Evolutionary conservation across 768 basidiomycete genomes (phyloP), one percentile per base, ranked within the genome.

Genomic region (Tricholomella constricta): DNA sequence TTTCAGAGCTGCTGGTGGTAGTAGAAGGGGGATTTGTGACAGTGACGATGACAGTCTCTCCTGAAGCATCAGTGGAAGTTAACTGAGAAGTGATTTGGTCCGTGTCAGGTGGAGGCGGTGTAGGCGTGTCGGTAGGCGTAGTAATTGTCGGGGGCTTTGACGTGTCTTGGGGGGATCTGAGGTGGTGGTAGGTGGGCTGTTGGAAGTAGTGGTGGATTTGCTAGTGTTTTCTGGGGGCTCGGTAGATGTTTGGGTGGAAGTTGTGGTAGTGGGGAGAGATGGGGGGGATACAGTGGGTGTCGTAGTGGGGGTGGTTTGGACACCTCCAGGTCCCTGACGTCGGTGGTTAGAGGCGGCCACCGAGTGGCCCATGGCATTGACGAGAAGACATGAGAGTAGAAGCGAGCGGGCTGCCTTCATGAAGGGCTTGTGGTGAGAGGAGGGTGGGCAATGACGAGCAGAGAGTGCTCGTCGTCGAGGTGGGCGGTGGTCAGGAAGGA

Each of bases 11-110:
- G 23, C 45, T 53, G 10, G 65, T 51, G 7, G 74, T 29, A 3
- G 68, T 22, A 6, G 72, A 14, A 8, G 72, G 56, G 1, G 75
- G 26, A 25, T 46, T 50, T 22, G 65, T 63, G 19, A 56, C 14
- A 6, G 65, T 65, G 32, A 65, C 42, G 8, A 69, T 68, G 20
- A 68, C 56, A 10, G 67, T 67, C n/a, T 60, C 52, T n/a, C 67
- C 69, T 15, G 54, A 48, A 7, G 57, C 26, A 36, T 57, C 49
- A 6, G 54, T 61, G 11, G 64, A 42, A 5, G 10, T 54, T 17
- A 14, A 62, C 34, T 14, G 59, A 14, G 45, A 36, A 10, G 56
- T 48, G 29, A 42, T 19, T 23, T 15, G 55, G 22, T 10, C 60
- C 11, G 6, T 48, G n/a, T 3, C 54, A 19, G 9, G 62, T 22